Percentiles rank a stretch among this genome's conserved stretches.
phyloP scores from a whole-genome alignment of 2,329 filamentous ascomycete genomes.

The Zymoseptoria brevis region DNA sequence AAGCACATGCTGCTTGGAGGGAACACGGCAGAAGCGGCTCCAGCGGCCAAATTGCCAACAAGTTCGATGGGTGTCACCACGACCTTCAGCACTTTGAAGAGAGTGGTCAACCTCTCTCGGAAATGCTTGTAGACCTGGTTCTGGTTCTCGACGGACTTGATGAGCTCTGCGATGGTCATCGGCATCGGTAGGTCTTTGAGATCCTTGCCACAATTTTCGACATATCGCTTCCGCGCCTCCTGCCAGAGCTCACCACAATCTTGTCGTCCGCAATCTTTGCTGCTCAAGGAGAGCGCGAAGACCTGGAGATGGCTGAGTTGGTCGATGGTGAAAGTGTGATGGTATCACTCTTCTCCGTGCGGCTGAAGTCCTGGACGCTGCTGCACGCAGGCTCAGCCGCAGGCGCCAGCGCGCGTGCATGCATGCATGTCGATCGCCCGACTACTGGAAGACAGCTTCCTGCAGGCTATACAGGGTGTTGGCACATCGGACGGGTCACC shows the following conservation, averaged over 20 bases:
- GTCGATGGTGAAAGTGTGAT: background rate
- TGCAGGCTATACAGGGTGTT: too few relatives aligned
- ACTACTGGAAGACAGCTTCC: too few relatives aligned
- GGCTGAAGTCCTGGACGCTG: background rate
- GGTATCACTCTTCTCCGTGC: background rate
- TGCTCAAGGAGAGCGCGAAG: background rate
- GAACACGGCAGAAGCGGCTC: slow-evolving; percentile 34
- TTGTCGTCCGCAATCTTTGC: background rate
- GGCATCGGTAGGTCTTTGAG: slow-evolving; percentile 5
- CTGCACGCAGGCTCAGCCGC: background rate
- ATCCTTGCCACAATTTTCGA: slow-evolving; percentile 2
- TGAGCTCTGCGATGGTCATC: slow-evolving; percentile 4
- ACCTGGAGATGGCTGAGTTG: too few relatives aligned
- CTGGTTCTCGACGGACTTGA: slow-evolving; percentile 3
- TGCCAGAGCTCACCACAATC: slow-evolving; percentile 1
- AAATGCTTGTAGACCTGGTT: slow-evolving; percentile 5
- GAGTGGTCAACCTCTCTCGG: slow-evolving; percentile 1
- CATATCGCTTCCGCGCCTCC: slow-evolving; percentile 4
- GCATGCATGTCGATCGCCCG: background rate
- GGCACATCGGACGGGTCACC: too few relatives aligned
- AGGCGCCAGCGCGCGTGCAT: background rate
- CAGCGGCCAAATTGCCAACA: slow-evolving; percentile 34
- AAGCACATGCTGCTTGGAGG: slow-evolving; percentile 38
- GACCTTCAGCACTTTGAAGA: slow-evolving; percentile 2
- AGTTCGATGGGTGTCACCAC: slow-evolving; percentile 32